These are phyloP conservation scores for Fistulinella cinereoalba DNA, from an alignment of 1,284 basidiomycete species.

Conservation along the genomic window DNA sequence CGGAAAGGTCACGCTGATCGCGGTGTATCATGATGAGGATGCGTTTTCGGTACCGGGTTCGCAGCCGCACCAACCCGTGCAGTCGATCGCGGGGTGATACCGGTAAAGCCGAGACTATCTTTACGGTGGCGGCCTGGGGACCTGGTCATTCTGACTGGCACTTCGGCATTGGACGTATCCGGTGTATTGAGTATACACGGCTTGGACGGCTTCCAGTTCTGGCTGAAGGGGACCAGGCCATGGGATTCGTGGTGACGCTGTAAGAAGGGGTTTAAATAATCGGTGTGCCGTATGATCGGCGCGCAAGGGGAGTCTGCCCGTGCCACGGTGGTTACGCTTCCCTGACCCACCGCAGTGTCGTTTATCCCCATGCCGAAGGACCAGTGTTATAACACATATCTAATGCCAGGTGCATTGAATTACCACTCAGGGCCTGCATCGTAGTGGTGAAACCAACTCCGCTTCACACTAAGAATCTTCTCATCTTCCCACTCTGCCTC, in stretches of 20 bases:
- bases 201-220: no score
- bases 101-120: constrained; percentile 23
- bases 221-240: no score
- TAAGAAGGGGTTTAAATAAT: constrained; percentile 62
- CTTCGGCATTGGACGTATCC: constrained; percentile 47
- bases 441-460: no score
- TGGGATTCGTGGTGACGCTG: constrained; percentile 50
- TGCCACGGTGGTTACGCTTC: constrained; percentile 56
- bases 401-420: no score
- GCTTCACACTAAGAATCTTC: no score
- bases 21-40: no score
- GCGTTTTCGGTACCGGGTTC: no score
- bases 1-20: no score
- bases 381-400: no score
- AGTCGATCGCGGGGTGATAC: constrained; percentile 17
- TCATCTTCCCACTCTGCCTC: no score
- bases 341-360: constrained; percentile 50
- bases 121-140: constrained; percentile 56
- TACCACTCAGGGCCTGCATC: no score
- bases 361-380: no score
- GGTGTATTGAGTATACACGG: constrained; percentile 46
- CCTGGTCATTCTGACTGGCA: constrained; percentile 56
- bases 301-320: constrained; percentile 32
- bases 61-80: constrained; percentile 42
- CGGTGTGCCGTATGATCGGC: constrained; percentile 50